Evolutionary conservation across 306 rosid species (phyloP), one percentile per base, ranked within the genome.

Genomic region (Prunus mume): DNA sequence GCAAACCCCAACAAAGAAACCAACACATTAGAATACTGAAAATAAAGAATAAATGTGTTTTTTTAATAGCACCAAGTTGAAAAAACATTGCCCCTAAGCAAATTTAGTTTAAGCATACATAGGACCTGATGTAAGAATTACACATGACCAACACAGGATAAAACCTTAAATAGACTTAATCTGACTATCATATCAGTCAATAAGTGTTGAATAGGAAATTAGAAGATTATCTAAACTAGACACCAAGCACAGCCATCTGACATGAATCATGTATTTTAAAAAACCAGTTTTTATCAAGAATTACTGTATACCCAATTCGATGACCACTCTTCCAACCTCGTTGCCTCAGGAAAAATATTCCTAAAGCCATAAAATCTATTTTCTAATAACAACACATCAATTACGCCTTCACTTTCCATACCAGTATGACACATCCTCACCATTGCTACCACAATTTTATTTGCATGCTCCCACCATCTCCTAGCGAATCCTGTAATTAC

Each of bases 1-100:
- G 89, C 86, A 83, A 74, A 66, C n/a, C 9, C 41, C 58, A 66
- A 73, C 58, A 20, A 73, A 25, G 58, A 71, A 50, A 28, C 61
- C 49, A 82, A 41, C 14, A 61, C 20, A 58, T 83, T 12, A 73
- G 56, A 24, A 68, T 46, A 30, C 32, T 15, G 72, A 50, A 6
- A 72, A 63, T 56, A 74, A 65, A 49, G 76, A 57, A 84, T 22
- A 47, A 32, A 30, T 6, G 38, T 57, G 75, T 11, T 19, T 68
- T 41, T 28, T 9, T 62, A 65, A 34, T 8, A 27, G 58, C 65
- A 61, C 15, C 8, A 56, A 24, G 22, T 65, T 30, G 72, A 25
- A 66, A 52, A 32, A 52, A 18, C 4, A 24, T 12, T 18, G 6
- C 20, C 56, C 14, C 2, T 7, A 69, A 32, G 24, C 12, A 66